These are phyloP conservation scores for Pythium insidiosum DNA, from an alignment of 352 stramenopile species.

Conservation along the genomic window DNA sequence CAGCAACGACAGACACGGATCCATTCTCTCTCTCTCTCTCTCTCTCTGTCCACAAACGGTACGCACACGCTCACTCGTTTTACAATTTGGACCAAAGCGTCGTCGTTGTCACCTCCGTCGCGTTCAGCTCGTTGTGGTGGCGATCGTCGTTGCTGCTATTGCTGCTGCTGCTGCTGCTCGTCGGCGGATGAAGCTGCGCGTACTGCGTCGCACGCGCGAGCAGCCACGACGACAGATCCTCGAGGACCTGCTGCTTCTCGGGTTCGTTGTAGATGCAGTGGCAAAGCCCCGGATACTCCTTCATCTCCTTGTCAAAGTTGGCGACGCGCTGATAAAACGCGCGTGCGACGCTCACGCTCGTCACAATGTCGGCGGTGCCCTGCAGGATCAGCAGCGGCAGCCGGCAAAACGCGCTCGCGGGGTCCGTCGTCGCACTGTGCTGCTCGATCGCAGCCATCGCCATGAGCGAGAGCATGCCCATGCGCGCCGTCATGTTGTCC, in stretches of 20 bases:
- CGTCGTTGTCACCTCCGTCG: too few species aligned
- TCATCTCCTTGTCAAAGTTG: conserved; percentile 56
- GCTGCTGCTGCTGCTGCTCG: too few species aligned
- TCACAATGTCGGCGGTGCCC: conserved; percentile 38
- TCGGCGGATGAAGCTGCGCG: conserved; percentile 3
- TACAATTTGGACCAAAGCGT: too few species aligned
- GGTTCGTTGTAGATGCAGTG: conserved; percentile 63
- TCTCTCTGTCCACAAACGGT: too few species aligned
- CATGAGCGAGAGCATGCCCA: conserved; percentile 20
- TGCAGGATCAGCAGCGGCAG: conserved; percentile 31
- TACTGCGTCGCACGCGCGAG: conserved; percentile 3
- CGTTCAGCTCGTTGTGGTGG: too few species aligned
- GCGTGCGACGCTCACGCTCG: conserved; percentile 21
- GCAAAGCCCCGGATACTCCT: conserved; percentile 47
- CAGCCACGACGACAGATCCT: conserved; percentile 34
- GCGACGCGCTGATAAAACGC: conserved; percentile 32
- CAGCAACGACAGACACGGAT: too few species aligned
- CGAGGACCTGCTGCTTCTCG: conserved; percentile 41
- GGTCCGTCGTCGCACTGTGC: conserved; percentile 7
- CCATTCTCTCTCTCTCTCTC: too few species aligned
- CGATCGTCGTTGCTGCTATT: too few species aligned
- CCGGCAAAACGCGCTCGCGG: conserved; percentile 14
- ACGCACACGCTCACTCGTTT: too few species aligned
- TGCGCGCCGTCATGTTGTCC: conserved; percentile 30
- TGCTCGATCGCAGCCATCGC: conserved; percentile 16